phyloP scores from a whole-genome alignment of 495 filamentous ascomycete genomes.

The Trichoderma gamsii region DNA sequence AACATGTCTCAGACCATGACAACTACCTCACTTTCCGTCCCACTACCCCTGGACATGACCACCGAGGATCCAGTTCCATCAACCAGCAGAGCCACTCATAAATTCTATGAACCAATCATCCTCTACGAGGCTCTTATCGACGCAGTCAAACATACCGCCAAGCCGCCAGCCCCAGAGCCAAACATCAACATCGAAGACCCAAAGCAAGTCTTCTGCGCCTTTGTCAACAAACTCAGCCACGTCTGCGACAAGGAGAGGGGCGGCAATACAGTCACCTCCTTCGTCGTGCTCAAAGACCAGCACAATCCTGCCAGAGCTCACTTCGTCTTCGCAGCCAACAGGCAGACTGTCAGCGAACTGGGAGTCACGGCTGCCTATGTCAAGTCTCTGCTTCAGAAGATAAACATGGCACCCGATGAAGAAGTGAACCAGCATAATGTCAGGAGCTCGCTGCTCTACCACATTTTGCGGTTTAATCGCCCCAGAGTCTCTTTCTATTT shows the following conservation, averaged over 20 bases:
- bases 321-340: neutral
- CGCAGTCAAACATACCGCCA: neutral
- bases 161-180: neutral
- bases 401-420: neutral
- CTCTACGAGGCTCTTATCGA: neutral
- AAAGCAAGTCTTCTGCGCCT: neutral
- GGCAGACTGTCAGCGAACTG: neutral
- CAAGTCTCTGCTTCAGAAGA: neutral
- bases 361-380: neutral
- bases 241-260: neutral
- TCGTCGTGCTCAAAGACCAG: neutral
- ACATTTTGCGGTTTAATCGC: constrained; percentile 7
- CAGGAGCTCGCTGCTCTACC: neutral
- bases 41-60: neutral
- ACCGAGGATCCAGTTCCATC: neutral
- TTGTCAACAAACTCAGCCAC: constrained; percentile 12
- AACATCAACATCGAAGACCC: neutral
- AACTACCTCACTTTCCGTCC: neutral
- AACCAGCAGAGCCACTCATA: neutral
- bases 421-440: neutral
- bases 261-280: constrained; percentile 5
- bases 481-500: neutral
- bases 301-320: neutral
- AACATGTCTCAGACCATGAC: neutral
- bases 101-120: constrained; percentile 4